Percentiles rank a stretch among this genome's conserved stretches.
Conservation (phyloP, 75 land plant species). For the Pinus albicaulis region DNA sequence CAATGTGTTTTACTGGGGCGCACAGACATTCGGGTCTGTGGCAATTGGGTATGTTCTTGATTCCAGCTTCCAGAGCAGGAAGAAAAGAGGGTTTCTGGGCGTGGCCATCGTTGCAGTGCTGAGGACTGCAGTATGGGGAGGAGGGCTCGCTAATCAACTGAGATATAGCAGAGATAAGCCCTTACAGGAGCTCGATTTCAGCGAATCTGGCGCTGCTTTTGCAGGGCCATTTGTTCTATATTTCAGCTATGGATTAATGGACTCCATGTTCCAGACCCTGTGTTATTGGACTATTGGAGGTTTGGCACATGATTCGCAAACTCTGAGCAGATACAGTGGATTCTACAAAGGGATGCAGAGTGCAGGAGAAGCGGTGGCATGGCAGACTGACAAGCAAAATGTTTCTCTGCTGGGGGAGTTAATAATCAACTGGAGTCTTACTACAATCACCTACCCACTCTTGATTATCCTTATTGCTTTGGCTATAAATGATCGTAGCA, state of each 20-base stretch:
- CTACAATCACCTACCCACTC: too few species aligned
- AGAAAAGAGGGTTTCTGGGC: too few species aligned
- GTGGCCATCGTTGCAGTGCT: not conserved
- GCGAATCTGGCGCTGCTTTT: conserved; percentile 39
- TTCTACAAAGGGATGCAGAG: conserved; percentile 85
- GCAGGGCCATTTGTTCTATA: conserved; percentile 90
- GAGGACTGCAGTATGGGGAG: conserved; percentile 74
- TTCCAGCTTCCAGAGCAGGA: too few species aligned
- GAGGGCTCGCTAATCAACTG: conserved; percentile 82
- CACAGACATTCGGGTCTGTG: conserved; percentile 81
- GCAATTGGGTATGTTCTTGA: conserved; percentile 45
- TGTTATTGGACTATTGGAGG: conserved; percentile 29
- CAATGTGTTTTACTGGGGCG: conserved; percentile 69
- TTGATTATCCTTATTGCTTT: conserved; percentile 9
- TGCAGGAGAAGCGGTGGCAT: conserved; percentile 91
- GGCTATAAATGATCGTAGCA: conserved; percentile 18
- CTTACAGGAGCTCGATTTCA: conserved; percentile 20
- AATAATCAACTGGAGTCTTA: conserved; percentile 65
- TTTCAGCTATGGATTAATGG: conserved; percentile 12
- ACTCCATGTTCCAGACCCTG: too few species aligned
- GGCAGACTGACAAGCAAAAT: conserved; percentile 51
- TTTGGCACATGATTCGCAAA: conserved; percentile 67
- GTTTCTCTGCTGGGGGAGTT: conserved; percentile 33
- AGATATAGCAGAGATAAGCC: conserved; percentile 23
- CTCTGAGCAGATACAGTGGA: conserved; percentile 28